Evolutionary conservation across 441 rosid species (phyloP), one percentile per base, ranked within the genome.

Genomic region (Adansonia grandidieri): DNA sequence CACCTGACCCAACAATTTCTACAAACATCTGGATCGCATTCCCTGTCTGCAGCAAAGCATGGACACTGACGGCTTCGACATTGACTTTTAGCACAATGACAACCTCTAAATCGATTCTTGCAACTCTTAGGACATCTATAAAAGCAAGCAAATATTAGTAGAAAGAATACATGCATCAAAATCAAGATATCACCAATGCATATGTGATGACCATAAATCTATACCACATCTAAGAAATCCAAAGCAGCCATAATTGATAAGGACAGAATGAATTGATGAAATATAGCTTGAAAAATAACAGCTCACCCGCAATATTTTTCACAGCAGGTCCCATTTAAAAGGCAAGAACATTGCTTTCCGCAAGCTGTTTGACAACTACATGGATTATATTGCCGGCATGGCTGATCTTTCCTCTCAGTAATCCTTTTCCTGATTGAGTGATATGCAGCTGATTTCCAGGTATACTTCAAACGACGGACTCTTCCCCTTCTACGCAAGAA

Each of bases 11-110:
- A 96, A 87, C 98, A 96, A 80, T 94, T 96, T 85, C 99, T 85
- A 86, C 98, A 96, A 83, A 96, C 96, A 94, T 94, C 99, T n/a
- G 99, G 99, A 81, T 97, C 99, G 44, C 99, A 97, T 90, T 94
- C 99, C 75, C 98, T 86, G 84, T 91, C 98, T 57, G 99, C 98
- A 70, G 99, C 99, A 88, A 94, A 94, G 85, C 97, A 96, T 63
- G 98, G 99, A 84, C 99, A 97, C 80, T 97, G 99, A 64, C 99
- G 97, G 85, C 99, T 60, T 77, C 97, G 90, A 71, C 99, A 96
- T 82, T 96, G 99, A 84, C 97, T 96, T 89, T 96, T 96, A 51
- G 99, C 98, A 77, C 99, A 95, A 81, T 97, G 99, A 72, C 99
- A 97, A 77, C 98, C 99, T 90, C 99, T 91, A 82, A 96, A 96